phyloP scores from a whole-genome alignment of 2,329 filamentous ascomycete species.

The Microdochium bolleyi region DNA sequence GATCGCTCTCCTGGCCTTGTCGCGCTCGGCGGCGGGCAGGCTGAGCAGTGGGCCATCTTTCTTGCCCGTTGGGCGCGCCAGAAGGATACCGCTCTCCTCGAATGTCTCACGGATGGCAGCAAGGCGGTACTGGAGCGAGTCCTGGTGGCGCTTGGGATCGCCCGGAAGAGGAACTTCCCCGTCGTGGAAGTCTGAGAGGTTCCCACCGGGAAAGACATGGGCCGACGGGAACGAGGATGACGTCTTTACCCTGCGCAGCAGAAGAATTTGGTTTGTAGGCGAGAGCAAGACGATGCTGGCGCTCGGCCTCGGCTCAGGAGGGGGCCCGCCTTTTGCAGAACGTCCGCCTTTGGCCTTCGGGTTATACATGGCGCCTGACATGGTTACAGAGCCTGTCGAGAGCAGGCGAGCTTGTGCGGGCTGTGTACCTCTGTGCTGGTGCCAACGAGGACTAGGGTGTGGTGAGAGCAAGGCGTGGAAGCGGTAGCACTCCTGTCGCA shows the following conservation, averaged over 20 bases:
- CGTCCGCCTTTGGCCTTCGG: slow-evolving; percentile 17
- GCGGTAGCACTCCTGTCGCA: neutral
- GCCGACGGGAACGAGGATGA: slow-evolving; percentile 83
- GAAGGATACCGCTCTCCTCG: slow-evolving; percentile 85
- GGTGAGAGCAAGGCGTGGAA: neutral
- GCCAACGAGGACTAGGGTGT: neutral
- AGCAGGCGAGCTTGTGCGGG: neutral
- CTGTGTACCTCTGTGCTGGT: neutral
- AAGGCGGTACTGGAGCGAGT: slow-evolving; percentile 67
- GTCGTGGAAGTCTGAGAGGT: slow-evolving; percentile 71
- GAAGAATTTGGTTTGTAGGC: slow-evolving; percentile 75
- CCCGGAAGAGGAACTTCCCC: slow-evolving; percentile 41
- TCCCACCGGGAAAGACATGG: slow-evolving; percentile 92
- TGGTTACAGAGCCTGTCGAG: neutral
- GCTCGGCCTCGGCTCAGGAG: slow-evolving; percentile 26
- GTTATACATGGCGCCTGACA: slow-evolving; percentile 21
- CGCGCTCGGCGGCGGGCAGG: slow-evolving; percentile 50
- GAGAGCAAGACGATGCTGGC: slow-evolving; percentile 76
- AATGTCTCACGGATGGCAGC: slow-evolving; percentile 88
- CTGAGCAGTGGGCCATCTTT: slow-evolving; percentile 46
- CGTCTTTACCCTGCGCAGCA: slow-evolving; percentile 77
- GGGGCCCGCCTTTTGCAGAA: slow-evolving; percentile 6
- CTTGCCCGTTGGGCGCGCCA: slow-evolving; percentile 44
- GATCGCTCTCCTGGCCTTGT: slow-evolving; percentile 59
- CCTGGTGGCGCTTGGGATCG: slow-evolving; percentile 53